Evolutionary conservation across 495 filamentous ascomycete genomes (phyloP).

Genomic region (Aspergillus asperescens): DNA sequence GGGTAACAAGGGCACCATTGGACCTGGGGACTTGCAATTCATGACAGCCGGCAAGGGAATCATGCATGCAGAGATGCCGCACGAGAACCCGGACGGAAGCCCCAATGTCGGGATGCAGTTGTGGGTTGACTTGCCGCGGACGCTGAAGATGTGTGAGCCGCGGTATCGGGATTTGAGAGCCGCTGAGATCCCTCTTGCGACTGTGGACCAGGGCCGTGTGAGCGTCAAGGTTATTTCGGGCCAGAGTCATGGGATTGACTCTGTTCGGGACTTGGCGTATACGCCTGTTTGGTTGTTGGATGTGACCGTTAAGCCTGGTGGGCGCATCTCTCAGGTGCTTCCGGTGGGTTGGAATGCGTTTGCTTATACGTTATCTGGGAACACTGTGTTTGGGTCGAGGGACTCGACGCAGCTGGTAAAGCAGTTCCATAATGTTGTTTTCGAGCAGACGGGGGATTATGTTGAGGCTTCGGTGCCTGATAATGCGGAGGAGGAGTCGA

Average conservation of each 20-base stretch:
- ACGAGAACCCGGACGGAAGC: conserved; percentile 67
- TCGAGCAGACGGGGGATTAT: conserved; percentile 71
- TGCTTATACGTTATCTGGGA: conserved; percentile 72
- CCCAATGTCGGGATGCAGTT: conserved; percentile 86
- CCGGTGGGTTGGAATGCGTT: conserved; percentile 89
- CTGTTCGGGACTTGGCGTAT: conserved; percentile 83
- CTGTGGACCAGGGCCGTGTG: conserved; percentile 65
- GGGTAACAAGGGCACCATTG: conserved; percentile 80
- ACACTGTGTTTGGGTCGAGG: conserved; percentile 58
- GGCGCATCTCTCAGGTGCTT: conserved; percentile 63
- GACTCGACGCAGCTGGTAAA: conserved; percentile 52
- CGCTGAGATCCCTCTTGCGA: conserved; percentile 66
- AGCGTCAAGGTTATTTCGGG: conserved; percentile 85
- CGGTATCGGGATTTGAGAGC: conserved; percentile 81
- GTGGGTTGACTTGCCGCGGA: conserved; percentile 85
- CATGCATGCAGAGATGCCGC: conserved; percentile 96
- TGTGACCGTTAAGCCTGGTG: conserved; percentile 74
- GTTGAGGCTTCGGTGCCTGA: conserved; percentile 64
- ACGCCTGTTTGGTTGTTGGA: conserved; percentile 94
- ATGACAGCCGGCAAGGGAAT: conserved; percentile 94
- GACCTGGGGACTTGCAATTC: conserved; percentile 85
- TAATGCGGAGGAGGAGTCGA: conserved; percentile 57
- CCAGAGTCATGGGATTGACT: conserved; percentile 74
- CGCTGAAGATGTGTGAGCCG: conserved; percentile 83
- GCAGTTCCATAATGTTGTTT: conserved; percentile 85